Evolutionary conservation across 2,329 filamentous ascomycete genomes (phyloP).

Genomic region (Pyrenochaeta sp.): DNA sequence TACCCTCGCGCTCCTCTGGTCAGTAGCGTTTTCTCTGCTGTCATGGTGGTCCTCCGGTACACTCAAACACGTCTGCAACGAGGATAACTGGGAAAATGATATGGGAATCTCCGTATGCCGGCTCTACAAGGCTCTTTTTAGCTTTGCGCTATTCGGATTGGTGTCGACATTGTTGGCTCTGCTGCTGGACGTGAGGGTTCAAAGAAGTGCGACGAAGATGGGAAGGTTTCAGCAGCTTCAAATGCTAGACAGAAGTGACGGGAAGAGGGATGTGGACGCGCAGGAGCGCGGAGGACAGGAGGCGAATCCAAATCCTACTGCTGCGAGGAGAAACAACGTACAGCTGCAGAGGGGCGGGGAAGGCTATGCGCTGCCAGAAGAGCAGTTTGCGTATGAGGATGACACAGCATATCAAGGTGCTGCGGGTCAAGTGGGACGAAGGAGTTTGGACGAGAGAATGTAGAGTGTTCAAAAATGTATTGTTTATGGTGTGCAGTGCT

Average conservation of each 20-base stretch:
- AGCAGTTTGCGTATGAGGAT: constrained; percentile 53
- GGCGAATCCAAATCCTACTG: constrained; percentile 37
- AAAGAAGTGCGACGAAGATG: constrained; percentile 48
- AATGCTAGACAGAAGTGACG: constrained; percentile 43
- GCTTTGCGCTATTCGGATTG: constrained; percentile 61
- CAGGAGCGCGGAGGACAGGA: constrained; percentile 13
- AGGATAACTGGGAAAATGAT: constrained; percentile 61
- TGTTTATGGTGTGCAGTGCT: not conserved
- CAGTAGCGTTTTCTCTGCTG: constrained; percentile 60
- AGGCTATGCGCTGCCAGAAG: constrained; percentile 53
- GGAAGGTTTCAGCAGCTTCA: constrained; percentile 61
- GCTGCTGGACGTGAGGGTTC: constrained; percentile 61
- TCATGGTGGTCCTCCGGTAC: constrained; percentile 64
- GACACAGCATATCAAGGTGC: constrained; percentile 54
- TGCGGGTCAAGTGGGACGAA: constrained; percentile 22
- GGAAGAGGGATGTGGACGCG: constrained; percentile 28
- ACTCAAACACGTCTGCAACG: constrained; percentile 60
- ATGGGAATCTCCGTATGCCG: constrained; percentile 65
- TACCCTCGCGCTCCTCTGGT: constrained; percentile 61
- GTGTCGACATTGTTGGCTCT: constrained; percentile 58
- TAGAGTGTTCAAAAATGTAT: not conserved
- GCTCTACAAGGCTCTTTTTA: constrained; percentile 68
- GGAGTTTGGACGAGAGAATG: constrained; percentile 24
- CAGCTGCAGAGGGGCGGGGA: constrained; percentile 26
- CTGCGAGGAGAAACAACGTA: constrained; percentile 10